These are phyloP conservation scores for Lactarius quietus DNA, from an alignment of 768 basidiomycete genomes.

Conservation along the genomic window DNA sequence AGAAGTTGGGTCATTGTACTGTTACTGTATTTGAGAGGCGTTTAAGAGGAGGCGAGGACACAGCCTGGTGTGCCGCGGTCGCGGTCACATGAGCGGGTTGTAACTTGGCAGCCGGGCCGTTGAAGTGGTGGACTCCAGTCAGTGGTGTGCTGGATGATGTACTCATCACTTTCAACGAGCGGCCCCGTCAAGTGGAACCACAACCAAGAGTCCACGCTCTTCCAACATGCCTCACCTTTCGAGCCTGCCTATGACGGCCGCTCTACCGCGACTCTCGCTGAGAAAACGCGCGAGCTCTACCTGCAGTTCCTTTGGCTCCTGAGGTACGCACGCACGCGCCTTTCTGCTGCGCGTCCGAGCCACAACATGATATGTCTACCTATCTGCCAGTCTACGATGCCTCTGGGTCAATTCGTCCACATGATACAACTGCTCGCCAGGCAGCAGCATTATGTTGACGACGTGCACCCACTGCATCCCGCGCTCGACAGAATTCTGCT, in stretches of 20 bases:
- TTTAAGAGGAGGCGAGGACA: no score
- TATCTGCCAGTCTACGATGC: slow-evolving; percentile 70
- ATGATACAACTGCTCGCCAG: slow-evolving; percentile 54
- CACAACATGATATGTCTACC: neutral
- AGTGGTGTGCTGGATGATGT: slow-evolving; percentile 1
- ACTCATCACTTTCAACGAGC: slow-evolving; percentile 13
- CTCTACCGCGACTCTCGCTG: slow-evolving; percentile 10
- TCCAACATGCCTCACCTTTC: slow-evolving; percentile 19
- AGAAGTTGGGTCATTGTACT: no score
- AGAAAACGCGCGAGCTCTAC: slow-evolving; percentile 22
- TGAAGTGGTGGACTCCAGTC: neutral
- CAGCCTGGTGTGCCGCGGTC: no score
- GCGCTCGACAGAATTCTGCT: slow-evolving; percentile 61
- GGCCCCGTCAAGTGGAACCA: slow-evolving; percentile 25
- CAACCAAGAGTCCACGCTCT: slow-evolving; percentile 21
- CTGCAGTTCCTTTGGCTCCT: slow-evolving; percentile 25
- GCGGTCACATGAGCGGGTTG: neutral
- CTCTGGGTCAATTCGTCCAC: slow-evolving; percentile 53
- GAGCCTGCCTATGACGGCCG: slow-evolving; percentile 21
- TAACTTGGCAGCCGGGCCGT: neutral
- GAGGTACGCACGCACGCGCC: slow-evolving; percentile 22
- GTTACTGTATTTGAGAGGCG: no score
- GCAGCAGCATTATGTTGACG: slow-evolving; percentile 25
- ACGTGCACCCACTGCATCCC: slow-evolving; percentile 53
- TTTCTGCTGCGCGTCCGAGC: neutral